Conservation (phyloP, 495 filamentous ascomycete genomes). For the Penicillium riverlandense region DNA sequence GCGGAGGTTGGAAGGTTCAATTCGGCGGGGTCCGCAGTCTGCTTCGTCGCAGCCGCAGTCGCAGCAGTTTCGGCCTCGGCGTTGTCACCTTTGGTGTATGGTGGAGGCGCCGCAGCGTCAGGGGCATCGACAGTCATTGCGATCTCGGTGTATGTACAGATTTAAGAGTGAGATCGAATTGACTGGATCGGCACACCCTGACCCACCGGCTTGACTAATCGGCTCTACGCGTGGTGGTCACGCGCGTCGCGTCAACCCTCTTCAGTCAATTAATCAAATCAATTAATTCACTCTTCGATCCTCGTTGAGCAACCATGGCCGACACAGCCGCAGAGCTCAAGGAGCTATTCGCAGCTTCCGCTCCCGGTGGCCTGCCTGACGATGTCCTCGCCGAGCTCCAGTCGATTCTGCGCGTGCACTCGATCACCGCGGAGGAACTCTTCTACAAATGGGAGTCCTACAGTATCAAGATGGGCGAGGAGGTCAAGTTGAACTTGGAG, state of each 20-base stretch:
- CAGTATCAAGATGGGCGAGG: slow-evolving; percentile 85
- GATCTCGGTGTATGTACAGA: background rate
- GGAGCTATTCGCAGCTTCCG: slow-evolving; percentile 54
- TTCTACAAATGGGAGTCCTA: slow-evolving; percentile 99
- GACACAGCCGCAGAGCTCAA: slow-evolving; percentile 50
- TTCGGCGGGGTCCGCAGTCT: slow-evolving; percentile 16
- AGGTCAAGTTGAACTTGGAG: slow-evolving; percentile 60
- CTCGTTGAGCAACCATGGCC: slow-evolving; percentile 12
- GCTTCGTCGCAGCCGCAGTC: slow-evolving; percentile 4
- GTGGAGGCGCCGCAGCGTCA: too few relatives aligned
- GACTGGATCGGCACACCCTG: slow-evolving; percentile 1
- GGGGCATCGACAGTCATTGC: background rate
- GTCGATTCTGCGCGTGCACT: slow-evolving; percentile 77
- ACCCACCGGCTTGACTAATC: too few relatives aligned
- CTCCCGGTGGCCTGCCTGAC: slow-evolving; percentile 50
- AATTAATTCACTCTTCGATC: background rate
- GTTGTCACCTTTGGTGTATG: background rate
- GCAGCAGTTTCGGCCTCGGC: slow-evolving; percentile 6
- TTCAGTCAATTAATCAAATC: slow-evolving; percentile 3
- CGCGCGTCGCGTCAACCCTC: slow-evolving; percentile 10
- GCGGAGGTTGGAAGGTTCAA: slow-evolving; percentile 38
- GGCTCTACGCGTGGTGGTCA: background rate
- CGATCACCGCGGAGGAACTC: slow-evolving; percentile 69
- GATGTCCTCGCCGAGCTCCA: slow-evolving; percentile 73
- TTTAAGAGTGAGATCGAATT: slow-evolving; percentile 1